These are phyloP conservation scores for Hypoxylon sp. DNA, from an alignment of 2,329 filamentous ascomycete species.

Conservation along the genomic window DNA sequence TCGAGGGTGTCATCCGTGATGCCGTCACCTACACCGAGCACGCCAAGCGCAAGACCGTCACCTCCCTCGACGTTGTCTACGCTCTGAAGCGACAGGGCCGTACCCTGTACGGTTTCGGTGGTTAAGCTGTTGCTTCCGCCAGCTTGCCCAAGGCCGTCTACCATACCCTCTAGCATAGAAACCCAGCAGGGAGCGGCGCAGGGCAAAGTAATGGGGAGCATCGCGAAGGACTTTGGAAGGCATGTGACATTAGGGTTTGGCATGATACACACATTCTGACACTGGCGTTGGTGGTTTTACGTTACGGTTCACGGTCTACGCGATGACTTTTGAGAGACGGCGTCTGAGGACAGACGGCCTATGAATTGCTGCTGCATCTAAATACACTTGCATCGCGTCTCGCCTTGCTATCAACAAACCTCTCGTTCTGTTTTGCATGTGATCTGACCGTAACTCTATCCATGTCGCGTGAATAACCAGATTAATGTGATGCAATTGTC, in stretches of 20 bases:
- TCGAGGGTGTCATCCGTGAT: conserved; percentile 83
- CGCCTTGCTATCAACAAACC: conserved; percentile 41
- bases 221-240: conserved; percentile 14
- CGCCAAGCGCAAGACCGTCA: conserved; percentile 82
- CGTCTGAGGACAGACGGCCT: conserved; percentile 42
- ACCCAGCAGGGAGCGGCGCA: background rate
- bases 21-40: conserved; percentile 86
- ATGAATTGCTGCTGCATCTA: conserved; percentile 44
- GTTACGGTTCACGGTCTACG: conserved; percentile 46
- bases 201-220: conserved; percentile 6
- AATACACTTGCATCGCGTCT: conserved; percentile 47
- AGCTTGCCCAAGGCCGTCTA: conserved; percentile 22
- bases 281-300: conserved; percentile 50
- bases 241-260: conserved; percentile 44
- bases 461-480: background rate
- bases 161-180: conserved; percentile 1
- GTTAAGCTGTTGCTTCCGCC: conserved; percentile 62
- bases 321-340: conserved; percentile 47
- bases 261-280: conserved; percentile 52
- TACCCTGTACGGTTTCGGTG: conserved; percentile 77
- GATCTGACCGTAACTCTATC: background rate
- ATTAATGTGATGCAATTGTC: background rate
- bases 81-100: conserved; percentile 74
- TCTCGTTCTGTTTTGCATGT: background rate
- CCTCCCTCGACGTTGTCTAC: conserved; percentile 73